phyloP scores from a whole-genome alignment of 1,284 basidiomycete species.

The Pseudozyma pruni region DNA sequence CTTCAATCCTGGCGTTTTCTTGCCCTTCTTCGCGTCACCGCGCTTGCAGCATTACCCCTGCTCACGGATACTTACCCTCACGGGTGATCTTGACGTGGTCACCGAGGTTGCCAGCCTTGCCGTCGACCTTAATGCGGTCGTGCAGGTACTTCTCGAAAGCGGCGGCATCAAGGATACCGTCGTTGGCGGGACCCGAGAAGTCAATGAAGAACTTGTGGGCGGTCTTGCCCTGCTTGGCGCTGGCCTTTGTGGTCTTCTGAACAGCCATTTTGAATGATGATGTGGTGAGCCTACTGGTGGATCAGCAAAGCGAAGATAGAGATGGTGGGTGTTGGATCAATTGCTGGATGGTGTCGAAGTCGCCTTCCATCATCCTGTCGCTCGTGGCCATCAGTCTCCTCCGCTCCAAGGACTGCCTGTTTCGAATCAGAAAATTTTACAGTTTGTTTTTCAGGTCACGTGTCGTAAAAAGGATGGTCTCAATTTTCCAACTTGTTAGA shows the following conservation, averaged over 20 bases:
- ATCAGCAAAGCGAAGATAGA: conserved; percentile 54
- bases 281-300: conserved; percentile 44
- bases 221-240: conserved; percentile 73
- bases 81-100: conserved; percentile 68
- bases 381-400: too few relatives aligned
- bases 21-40: too few relatives aligned
- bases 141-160: conserved; percentile 93
- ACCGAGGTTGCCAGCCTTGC: conserved; percentile 73
- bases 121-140: conserved; percentile 88
- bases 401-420: background rate
- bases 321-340: conserved; percentile 12
- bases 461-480: conserved; percentile 1
- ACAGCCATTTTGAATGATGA: conserved; percentile 57
- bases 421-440: conserved; percentile 24
- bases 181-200: conserved; percentile 89
- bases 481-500: background rate
- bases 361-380: background rate
- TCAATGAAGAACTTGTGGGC: conserved; percentile 91
- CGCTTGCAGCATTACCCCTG: too few relatives aligned
- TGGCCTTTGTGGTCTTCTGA: conserved; percentile 60
- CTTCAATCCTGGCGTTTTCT: too few relatives aligned
- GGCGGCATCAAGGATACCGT: conserved; percentile 89
- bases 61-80: conserved; percentile 62
- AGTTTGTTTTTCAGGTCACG: conserved; percentile 18
- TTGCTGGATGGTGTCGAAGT: background rate